phyloP scores from a whole-genome alignment of 345 rosid species.

The Atalantia buxifolia region DNA sequence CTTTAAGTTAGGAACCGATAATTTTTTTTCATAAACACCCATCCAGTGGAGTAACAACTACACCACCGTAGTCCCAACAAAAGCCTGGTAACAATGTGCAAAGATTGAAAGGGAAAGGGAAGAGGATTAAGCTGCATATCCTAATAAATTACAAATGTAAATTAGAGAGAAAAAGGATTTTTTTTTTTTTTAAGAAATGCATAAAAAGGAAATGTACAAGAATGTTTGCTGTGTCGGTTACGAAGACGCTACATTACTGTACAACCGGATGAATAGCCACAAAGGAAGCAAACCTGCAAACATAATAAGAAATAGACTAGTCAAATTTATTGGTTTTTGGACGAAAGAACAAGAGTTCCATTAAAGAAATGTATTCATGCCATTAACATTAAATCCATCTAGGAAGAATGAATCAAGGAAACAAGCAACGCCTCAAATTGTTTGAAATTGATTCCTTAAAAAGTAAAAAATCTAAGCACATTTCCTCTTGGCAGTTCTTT shows the following conservation, averaged over 20 bases:
- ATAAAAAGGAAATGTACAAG: conserved; percentile 19
- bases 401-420: neutral
- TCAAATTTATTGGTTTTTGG: neutral
- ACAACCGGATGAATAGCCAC: conserved; percentile 27
- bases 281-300: conserved; percentile 31
- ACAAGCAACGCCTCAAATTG: neutral
- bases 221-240: conserved; percentile 16
- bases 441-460: neutral
- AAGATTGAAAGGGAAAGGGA: neutral
- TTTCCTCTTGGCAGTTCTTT: neutral
- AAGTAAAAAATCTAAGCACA: neutral
- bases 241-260: conserved; percentile 24
- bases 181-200: neutral
- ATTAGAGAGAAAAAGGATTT: too few species aligned
- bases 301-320: neutral
- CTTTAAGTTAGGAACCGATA: too few species aligned
- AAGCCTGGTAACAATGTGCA: neutral
- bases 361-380: neutral
- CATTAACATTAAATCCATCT: neutral
- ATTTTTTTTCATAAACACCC: too few species aligned
- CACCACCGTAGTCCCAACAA: neutral
- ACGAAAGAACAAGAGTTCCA: neutral
- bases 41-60: neutral
- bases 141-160: neutral
- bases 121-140: neutral